phyloP scores from a whole-genome alignment of 306 rosid species.

The Carpinus fangiana region DNA sequence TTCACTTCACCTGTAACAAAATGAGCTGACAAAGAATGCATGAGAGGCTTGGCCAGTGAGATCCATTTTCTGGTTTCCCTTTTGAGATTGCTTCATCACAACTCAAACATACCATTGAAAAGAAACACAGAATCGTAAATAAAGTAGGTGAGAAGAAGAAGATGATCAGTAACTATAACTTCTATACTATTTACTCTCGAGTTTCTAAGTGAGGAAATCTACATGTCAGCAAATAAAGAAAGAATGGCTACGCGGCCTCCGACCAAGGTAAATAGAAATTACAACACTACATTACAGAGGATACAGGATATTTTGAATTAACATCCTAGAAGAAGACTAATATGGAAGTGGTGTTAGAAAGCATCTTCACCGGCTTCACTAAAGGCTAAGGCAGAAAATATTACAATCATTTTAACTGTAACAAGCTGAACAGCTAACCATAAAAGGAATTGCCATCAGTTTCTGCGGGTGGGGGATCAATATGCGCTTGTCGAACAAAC shows the following conservation, averaged over 20 bases:
- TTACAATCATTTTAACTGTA: conserved; percentile 15
- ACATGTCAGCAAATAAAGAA: conserved; percentile 33
- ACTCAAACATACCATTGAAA: not conserved
- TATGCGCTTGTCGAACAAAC: conserved; percentile 69
- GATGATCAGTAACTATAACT: not conserved
- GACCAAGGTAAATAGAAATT: conserved; percentile 14
- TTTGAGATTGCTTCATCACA: not conserved
- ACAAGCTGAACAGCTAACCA: conserved; percentile 33
- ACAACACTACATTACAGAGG: conserved; percentile 20
- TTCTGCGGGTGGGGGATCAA: conserved; percentile 42
- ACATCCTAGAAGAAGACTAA: conserved; percentile 1
- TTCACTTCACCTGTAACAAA: not conserved
- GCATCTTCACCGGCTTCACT: conserved; percentile 31
- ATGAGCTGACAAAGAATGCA: not conserved
- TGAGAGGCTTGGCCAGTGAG: not conserved
- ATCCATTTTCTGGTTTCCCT: conserved; percentile 3
- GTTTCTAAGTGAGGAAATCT: conserved; percentile 32
- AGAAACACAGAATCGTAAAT: not conserved
- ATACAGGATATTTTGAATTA: not conserved
- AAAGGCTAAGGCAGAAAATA: conserved; percentile 32
- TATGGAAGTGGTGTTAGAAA: conserved; percentile 26
- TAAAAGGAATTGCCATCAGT: conserved; percentile 37
- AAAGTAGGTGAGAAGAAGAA: not conserved
- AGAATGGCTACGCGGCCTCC: conserved; percentile 8
- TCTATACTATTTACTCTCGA: conserved; percentile 20